Evolutionary conservation across 768 basidiomycete genomes (phyloP).

Genomic region (Cystobasidium ongulense): DNA sequence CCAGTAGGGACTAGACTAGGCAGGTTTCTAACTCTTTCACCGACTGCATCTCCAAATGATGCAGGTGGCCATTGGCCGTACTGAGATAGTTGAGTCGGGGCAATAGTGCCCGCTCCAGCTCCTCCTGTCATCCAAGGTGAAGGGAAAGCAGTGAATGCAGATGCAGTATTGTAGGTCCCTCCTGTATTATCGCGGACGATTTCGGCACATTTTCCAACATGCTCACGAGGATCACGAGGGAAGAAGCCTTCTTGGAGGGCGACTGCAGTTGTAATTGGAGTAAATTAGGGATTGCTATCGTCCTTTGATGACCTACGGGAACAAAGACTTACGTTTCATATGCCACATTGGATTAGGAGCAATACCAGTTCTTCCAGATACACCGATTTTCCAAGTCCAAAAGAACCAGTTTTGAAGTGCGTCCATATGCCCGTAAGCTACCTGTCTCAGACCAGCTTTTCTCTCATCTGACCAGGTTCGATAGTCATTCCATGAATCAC

Average conservation of each 20-base stretch:
- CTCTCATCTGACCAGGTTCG: slow-evolving; percentile 56
- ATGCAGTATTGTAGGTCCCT: slow-evolving; percentile 30
- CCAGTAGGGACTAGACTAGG: slow-evolving; percentile 47
- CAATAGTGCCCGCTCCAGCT: slow-evolving; percentile 60
- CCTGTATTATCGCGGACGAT: slow-evolving; percentile 47
- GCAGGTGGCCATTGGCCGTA: slow-evolving; percentile 38
- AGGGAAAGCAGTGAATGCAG: slow-evolving; percentile 55
- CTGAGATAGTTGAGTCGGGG: slow-evolving; percentile 18
- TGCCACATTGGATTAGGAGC: slow-evolving; percentile 42
- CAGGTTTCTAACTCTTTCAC: slow-evolving; percentile 41
- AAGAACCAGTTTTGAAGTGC: slow-evolving; percentile 80
- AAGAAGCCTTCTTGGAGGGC: slow-evolving; percentile 89
- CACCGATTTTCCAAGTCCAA: slow-evolving; percentile 68
- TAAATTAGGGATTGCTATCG: not conserved
- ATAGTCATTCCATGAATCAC: slow-evolving; percentile 67
- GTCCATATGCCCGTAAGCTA: slow-evolving; percentile 44
- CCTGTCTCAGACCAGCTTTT: slow-evolving; percentile 60
- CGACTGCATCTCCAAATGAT: slow-evolving; percentile 29
- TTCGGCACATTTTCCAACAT: slow-evolving; percentile 59
- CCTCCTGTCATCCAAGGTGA: slow-evolving; percentile 69
- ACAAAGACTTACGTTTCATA: slow-evolving; percentile 32
- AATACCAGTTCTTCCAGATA: slow-evolving; percentile 50
- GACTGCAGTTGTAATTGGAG: slow-evolving; percentile 53
- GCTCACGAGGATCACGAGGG: slow-evolving; percentile 72
- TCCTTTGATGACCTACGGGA: not conserved